phyloP scores from a whole-genome alignment of 2,329 filamentous ascomycete species.

The Exophiala spinifera region DNA sequence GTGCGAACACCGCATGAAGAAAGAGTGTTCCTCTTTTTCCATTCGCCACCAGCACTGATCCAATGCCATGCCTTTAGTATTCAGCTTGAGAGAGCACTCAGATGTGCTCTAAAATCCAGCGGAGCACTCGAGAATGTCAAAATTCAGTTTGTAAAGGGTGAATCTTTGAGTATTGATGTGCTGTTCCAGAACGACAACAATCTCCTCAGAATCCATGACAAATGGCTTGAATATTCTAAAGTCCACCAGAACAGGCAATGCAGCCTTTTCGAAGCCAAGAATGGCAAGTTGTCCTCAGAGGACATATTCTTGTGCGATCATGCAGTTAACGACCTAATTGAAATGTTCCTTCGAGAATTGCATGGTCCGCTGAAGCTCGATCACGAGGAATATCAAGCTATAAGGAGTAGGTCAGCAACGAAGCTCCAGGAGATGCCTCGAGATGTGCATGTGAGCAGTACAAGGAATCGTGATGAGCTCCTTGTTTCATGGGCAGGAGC shows the following conservation, averaged over 20 bases:
- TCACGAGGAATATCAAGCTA: background rate
- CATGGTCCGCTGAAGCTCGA: conserved; percentile 1
- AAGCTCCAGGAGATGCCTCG: conserved; percentile 17
- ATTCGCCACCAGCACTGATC: conserved; percentile 3
- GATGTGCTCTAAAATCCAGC: conserved; percentile 25
- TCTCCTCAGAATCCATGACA: conserved; percentile 28
- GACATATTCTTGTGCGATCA: conserved; percentile 21
- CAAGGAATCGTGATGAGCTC: background rate
- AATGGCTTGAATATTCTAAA: conserved; percentile 27
- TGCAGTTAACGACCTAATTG: conserved; percentile 18
- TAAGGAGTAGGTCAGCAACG: conserved; percentile 8
- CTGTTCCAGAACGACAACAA: conserved; percentile 16
- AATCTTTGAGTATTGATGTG: conserved; percentile 15
- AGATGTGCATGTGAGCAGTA: background rate
- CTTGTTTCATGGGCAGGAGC: conserved; percentile 17
- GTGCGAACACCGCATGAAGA: conserved; percentile 14
- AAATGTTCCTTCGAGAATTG: conserved; percentile 7
- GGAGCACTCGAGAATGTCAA: conserved; percentile 11
- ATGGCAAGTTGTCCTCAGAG: background rate
- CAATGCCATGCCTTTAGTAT: conserved; percentile 18
- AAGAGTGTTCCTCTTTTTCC: conserved; percentile 17
- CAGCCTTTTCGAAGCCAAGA: conserved; percentile 7
- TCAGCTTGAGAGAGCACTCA: conserved; percentile 20
- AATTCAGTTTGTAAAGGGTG: conserved; percentile 26
- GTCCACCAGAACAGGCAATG: conserved; percentile 12